Percentiles rank a stretch among this genome's conserved stretches.
phyloP scores from a whole-genome alignment of 108 stramenopile species.

The Fistulifera pelliculosa region DNA sequence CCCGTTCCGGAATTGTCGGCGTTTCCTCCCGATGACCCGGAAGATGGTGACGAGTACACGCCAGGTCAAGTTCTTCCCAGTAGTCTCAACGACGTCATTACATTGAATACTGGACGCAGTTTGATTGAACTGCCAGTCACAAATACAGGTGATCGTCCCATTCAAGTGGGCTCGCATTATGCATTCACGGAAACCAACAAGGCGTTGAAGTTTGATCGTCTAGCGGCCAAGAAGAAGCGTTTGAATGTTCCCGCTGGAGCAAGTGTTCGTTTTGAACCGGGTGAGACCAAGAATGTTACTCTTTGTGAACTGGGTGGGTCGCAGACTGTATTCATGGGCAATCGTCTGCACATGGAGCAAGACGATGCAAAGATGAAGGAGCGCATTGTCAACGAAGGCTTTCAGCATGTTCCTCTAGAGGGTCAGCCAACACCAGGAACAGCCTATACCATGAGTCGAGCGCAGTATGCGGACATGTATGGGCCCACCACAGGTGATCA shows the following conservation, averaged over 20 bases:
- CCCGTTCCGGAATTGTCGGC: slow-evolving; percentile 64
- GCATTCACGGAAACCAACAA: slow-evolving; percentile 90
- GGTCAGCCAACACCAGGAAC: slow-evolving; percentile 22
- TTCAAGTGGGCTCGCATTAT: slow-evolving; percentile 91
- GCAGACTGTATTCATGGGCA: slow-evolving; percentile 42
- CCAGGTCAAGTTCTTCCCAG: slow-evolving; percentile 24
- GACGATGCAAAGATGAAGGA: slow-evolving; percentile 36
- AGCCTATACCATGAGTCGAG: slow-evolving; percentile 37
- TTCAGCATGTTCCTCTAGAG: slow-evolving; percentile 21
- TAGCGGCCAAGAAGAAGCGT: slow-evolving; percentile 74
- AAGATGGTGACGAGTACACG: slow-evolving; percentile 10
- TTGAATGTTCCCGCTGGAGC: slow-evolving; percentile 90
- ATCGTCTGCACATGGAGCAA: slow-evolving; percentile 29
- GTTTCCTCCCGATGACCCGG: slow-evolving; percentile 35
- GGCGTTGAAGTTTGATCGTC: slow-evolving; percentile 83
- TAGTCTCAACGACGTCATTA: slow-evolving; percentile 44
- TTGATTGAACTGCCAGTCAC: slow-evolving; percentile 82
- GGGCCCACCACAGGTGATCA: slow-evolving; percentile 83
- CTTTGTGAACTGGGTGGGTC: slow-evolving; percentile 81
- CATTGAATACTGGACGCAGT: slow-evolving; percentile 46
- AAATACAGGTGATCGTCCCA: slow-evolving; percentile 94
- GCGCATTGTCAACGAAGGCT: slow-evolving; percentile 35
- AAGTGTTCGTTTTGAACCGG: slow-evolving; percentile 95
- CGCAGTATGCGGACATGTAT: slow-evolving; percentile 69
- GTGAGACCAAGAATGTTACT: slow-evolving; percentile 90